A percentile compares a stretch with the other conserved stretches of the same genome.
These are phyloP conservation scores for Globisporangium paddicum DNA, from an alignment of 352 stramenopile species.

Conservation along the genomic window DNA sequence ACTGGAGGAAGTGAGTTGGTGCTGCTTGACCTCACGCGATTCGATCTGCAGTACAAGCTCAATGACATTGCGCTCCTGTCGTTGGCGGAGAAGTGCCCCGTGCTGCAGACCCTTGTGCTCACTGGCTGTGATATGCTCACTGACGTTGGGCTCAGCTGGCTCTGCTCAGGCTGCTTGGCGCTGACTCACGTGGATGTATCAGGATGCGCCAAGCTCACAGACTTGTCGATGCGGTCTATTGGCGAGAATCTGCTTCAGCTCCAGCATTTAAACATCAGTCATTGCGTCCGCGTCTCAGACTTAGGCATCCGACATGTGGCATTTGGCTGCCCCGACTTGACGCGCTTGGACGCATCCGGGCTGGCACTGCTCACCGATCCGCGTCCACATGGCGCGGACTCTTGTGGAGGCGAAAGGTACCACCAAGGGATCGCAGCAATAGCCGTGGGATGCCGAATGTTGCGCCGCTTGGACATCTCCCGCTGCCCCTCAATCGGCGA, in stretches of 20 bases:
- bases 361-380: conserved; percentile 43
- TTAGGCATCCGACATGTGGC: conserved; percentile 46
- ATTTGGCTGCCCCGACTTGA: conserved; percentile 39
- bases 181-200: conserved; percentile 82
- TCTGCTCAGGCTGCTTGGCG: conserved; percentile 75
- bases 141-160: conserved; percentile 91
- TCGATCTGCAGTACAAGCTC: conserved; percentile 89
- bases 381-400: background rate
- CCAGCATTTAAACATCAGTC: conserved; percentile 30
- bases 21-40: conserved; percentile 79
- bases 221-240: conserved; percentile 80
- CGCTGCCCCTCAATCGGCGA: conserved; percentile 42
- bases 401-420: background rate
- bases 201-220: conserved; percentile 85
- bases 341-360: conserved; percentile 32
- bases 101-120: conserved; percentile 53
- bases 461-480: conserved; percentile 54
- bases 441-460: conserved; percentile 20
- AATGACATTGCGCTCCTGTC: conserved; percentile 89
- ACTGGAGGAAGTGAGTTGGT: conserved; percentile 50
- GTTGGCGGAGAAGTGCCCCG: conserved; percentile 51
- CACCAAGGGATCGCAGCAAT: conserved; percentile 34
- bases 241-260: conserved; percentile 74
- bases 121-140: conserved; percentile 88
- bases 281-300: conserved; percentile 51